These are phyloP conservation scores for Hyaloscypha hepaticicola DNA, from an alignment of 495 filamentous ascomycete genomes.

Conservation along the genomic window DNA sequence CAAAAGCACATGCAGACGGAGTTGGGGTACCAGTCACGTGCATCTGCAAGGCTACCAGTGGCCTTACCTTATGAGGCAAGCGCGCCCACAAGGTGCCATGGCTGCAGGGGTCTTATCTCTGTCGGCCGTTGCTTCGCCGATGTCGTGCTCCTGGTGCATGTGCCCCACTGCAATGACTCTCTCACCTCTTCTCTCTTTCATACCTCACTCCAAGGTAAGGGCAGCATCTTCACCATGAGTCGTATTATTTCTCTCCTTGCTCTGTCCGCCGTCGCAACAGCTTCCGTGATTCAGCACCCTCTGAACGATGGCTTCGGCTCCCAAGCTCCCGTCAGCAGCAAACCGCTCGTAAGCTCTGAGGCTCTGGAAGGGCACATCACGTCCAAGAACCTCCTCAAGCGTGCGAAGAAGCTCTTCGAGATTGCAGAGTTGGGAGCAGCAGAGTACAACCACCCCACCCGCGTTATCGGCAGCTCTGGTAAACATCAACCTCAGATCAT, in stretches of 20 bases:
- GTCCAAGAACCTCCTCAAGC: slow-evolving; percentile 47
- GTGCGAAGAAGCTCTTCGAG: slow-evolving; percentile 55
- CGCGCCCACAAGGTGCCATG: not conserved
- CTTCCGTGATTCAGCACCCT: slow-evolving; percentile 24
- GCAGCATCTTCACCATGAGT: slow-evolving; percentile 16
- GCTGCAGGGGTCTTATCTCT: not conserved
- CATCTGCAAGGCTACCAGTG: slow-evolving; percentile 14
- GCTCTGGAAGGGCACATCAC: slow-evolving; percentile 54
- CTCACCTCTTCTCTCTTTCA: slow-evolving; percentile 1
- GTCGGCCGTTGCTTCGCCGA: slow-evolving; percentile 17
- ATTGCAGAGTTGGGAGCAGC: slow-evolving; percentile 52
- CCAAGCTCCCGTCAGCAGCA: slow-evolving; percentile 20
- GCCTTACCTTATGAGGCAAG: slow-evolving; percentile 2
- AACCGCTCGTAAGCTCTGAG: slow-evolving; percentile 45
- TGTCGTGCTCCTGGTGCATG: not conserved
- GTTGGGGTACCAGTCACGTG: no score
- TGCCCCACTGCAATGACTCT: not conserved
- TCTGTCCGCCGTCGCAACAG: slow-evolving; percentile 16
- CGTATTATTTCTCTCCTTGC: slow-evolving; percentile 17
- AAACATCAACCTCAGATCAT: slow-evolving; percentile 25
- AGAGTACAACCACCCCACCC: slow-evolving; percentile 60
- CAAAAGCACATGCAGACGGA: not conserved
- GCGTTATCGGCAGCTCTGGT: slow-evolving; percentile 64
- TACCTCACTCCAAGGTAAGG: not conserved
- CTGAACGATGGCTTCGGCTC: slow-evolving; percentile 8